Evolutionary conservation across 208 protist species (phyloP).

Genomic region (Wallacemonas sp.): DNA sequence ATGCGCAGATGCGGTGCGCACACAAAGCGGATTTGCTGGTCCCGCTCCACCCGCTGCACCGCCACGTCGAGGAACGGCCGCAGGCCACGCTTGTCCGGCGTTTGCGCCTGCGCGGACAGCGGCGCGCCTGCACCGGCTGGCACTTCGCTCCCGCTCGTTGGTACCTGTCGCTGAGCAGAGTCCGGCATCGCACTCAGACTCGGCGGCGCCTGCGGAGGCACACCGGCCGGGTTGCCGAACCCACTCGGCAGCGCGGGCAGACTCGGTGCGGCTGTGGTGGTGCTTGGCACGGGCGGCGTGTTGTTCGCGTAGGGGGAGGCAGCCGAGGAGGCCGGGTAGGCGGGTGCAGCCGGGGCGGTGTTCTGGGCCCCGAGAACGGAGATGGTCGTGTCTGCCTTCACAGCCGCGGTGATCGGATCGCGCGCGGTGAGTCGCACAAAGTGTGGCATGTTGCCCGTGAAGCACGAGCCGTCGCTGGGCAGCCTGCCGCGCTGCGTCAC

Average conservation of each 20-base stretch:
- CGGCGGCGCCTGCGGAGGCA: constrained; percentile 10
- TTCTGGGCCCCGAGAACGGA: constrained; percentile 46
- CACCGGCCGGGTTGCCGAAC: neutral
- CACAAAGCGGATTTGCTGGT: constrained; percentile 55
- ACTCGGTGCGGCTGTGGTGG: neutral
- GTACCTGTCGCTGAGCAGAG: neutral
- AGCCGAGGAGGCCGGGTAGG: neutral
- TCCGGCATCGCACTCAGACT: constrained; percentile 2
- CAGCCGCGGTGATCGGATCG: constrained; percentile 40
- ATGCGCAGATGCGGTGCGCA: constrained; percentile 60
- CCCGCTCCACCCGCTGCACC: constrained; percentile 48
- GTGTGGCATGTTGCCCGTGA: constrained; percentile 38
- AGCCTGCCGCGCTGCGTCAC: constrained; percentile 69
- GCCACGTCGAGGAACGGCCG: constrained; percentile 62
- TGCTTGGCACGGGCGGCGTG: neutral
- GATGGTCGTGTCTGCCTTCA: constrained; percentile 39
- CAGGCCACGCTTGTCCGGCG: neutral
- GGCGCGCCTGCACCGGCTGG: neutral
- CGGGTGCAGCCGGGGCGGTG: neutral
- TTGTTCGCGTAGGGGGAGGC: neutral
- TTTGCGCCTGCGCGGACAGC: neutral
- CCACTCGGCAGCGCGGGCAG: neutral
- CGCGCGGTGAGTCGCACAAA: constrained; percentile 62
- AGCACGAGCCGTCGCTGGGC: constrained; percentile 29
- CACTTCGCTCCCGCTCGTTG: neutral